Conservation (phyloP, 2,329 filamentous ascomycete genomes). For the Ceratocystis huliohia region DNA sequence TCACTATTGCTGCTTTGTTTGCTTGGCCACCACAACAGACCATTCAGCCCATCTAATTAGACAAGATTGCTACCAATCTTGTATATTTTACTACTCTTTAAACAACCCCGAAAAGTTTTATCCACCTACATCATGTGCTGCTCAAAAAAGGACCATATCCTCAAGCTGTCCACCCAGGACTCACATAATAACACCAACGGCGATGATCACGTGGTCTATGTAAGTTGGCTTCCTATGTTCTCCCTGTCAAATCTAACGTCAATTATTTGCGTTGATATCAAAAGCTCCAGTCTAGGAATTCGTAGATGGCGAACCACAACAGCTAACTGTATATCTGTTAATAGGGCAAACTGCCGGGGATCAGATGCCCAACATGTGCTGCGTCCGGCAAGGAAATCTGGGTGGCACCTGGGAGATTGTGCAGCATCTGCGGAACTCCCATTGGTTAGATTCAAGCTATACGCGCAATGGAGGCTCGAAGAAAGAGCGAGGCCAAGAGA, state of each 20-base stretch:
- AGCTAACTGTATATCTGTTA: not conserved
- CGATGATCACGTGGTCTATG: not conserved
- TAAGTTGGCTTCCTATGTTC: not conserved
- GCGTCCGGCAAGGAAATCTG: constrained; percentile 40
- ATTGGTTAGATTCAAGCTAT: constrained; percentile 25
- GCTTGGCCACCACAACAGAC: not conserved
- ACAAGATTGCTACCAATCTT: not conserved
- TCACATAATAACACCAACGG: not conserved
- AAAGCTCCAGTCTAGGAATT: no score
- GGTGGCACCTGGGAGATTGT: constrained; percentile 42
- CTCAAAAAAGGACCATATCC: not conserved
- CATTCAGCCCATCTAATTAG: not conserved
- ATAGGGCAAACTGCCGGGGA: constrained; percentile 33
- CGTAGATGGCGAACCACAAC: not conserved
- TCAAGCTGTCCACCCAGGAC: not conserved
- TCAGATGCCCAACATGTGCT: constrained; percentile 40
- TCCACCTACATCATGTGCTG: not conserved
- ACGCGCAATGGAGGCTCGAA: not conserved
- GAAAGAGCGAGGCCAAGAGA: not conserved
- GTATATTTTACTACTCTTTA: not conserved
- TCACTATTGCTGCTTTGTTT: not conserved
- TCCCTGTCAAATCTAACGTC: not conserved
- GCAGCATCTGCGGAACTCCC: constrained; percentile 39
- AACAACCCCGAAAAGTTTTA: no score
- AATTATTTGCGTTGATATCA: not conserved